Conservation (phyloP, 495 filamentous ascomycete genomes). For the Elasticomyces elasticus region DNA sequence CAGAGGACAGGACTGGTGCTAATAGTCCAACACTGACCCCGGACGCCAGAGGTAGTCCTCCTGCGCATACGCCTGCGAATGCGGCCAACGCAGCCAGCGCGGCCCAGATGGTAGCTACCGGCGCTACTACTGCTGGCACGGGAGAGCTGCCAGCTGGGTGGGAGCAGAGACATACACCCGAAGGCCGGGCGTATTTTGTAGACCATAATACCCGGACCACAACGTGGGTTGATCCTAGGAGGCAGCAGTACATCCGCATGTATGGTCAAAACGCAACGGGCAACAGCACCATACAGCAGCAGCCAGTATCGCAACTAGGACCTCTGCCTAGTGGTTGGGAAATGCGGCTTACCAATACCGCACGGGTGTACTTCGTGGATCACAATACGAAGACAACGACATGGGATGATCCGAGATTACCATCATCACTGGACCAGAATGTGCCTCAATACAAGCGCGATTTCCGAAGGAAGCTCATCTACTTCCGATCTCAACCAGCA, state of each 20-base stretch:
- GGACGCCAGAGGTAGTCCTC: slow-evolving; percentile 35
- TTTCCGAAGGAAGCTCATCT: slow-evolving; percentile 94
- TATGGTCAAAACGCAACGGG: slow-evolving; percentile 70
- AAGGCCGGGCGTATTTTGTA: slow-evolving; percentile 94
- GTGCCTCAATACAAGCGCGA: slow-evolving; percentile 99
- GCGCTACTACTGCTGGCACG: slow-evolving; percentile 86
- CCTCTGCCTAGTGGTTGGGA: slow-evolving; percentile 97
- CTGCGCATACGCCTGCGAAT: slow-evolving; percentile 30
- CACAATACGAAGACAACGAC: slow-evolving; percentile 99
- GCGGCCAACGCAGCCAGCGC: slow-evolving; percentile 41
- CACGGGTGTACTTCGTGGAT: slow-evolving; percentile 95
- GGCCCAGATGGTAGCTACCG: slow-evolving; percentile 85
- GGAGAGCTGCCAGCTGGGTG: slow-evolving; percentile 92
- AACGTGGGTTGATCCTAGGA: slow-evolving; percentile 97
- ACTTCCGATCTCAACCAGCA: slow-evolving; percentile 96
- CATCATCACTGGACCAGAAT: slow-evolving; percentile 94
- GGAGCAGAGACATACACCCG: slow-evolving; percentile 92
- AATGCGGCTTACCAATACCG: slow-evolving; percentile 97
- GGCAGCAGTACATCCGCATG: slow-evolving; percentile 97
- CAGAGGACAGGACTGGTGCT: slow-evolving; percentile 88
- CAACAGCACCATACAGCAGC: slow-evolving; percentile 86
- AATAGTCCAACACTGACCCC: slow-evolving; percentile 77
- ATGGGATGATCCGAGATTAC: slow-evolving; percentile 96
- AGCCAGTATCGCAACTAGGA: slow-evolving; percentile 95
- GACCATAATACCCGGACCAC: slow-evolving; percentile 98